Base-by-base conservation (phyloP, 306 rosid species). In the Glycine latifolia region DNA sequence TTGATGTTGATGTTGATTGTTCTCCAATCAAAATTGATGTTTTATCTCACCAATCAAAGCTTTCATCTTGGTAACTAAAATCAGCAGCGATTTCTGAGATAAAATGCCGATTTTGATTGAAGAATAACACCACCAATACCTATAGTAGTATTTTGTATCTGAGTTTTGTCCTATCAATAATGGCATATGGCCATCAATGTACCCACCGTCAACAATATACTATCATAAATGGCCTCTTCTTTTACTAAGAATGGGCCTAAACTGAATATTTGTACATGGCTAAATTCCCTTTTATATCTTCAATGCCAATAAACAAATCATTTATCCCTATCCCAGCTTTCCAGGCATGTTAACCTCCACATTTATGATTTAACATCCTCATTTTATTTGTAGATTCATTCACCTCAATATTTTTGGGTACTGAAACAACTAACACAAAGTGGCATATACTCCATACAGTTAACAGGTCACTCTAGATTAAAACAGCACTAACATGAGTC, bases 391-490 rank as follows among this genome's bases (percentile, higher is more conserved):
- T 59, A 79, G 41, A 59, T 58, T 53, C 37, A 56, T 69, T 46
- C 31, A 37, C 61, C 62, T 46, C 13, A 3, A 67, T 26, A 26
- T 11, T 49, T 43, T 53, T 7, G 50, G 65, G 11, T 11, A 60
- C 16, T 12, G 13, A 72, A 80, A 80, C 78, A 72, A 49, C 16
- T 16, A 26, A 35, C 56, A 39, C 31, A 11, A 49, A 53, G 26
- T 77, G 74, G n/a, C 52, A 73, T 62, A 2, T 15, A 2, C 58
- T n/a, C 59, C 5, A 56, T 10, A 69, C 15, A 72, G 3, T n/a
- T 26, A 62, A 17, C 39, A 61, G 7, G 17, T 7, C 20, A 54
- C 52, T 50, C 46, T 14, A 61, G 56, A 72, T 11, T 14, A 37
- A 31, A 66, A 66, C n/a, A 53, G 13, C 44, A 78, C 43, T 26